Conservation (phyloP, 805 yeast genomes). For the Starmera dryadoides region DNA sequence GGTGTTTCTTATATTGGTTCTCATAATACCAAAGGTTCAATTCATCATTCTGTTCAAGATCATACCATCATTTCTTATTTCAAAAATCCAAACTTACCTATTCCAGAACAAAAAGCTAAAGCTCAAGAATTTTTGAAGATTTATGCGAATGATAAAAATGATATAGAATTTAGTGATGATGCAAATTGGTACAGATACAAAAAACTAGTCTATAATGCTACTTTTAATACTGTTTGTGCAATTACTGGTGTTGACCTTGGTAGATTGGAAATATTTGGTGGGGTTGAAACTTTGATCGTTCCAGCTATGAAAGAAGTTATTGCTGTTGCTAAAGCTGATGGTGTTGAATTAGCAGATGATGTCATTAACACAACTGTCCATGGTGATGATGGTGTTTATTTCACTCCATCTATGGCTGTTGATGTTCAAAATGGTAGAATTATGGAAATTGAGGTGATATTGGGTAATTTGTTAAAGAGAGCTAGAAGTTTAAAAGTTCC, state of each 20-base stretch:
- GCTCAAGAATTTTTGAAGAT: slow-evolving; percentile 32
- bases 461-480: slow-evolving; percentile 55
- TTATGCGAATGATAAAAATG: slow-evolving; percentile 36
- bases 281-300: slow-evolving; percentile 24
- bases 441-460: slow-evolving; percentile 61
- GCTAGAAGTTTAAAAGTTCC: slow-evolving; percentile 38
- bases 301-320: slow-evolving; percentile 64
- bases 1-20: slow-evolving; percentile 63
- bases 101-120: slow-evolving; percentile 23
- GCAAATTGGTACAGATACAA: slow-evolving; percentile 49
- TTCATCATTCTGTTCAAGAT: slow-evolving; percentile 47
- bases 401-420: slow-evolving; percentile 64
- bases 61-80: background rate
- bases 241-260: slow-evolving; percentile 51
- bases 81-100: slow-evolving; percentile 23
- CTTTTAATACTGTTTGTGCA: slow-evolving; percentile 54
- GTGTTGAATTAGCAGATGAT: slow-evolving; percentile 40
- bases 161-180: slow-evolving; percentile 31
- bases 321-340: slow-evolving; percentile 58
- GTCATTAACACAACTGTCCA: slow-evolving; percentile 41
- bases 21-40: slow-evolving; percentile 40
- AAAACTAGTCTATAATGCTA: slow-evolving; percentile 60
- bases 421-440: slow-evolving; percentile 55
- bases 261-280: slow-evolving; percentile 36
- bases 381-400: slow-evolving; percentile 44